These are phyloP conservation scores for Pythium monospermum DNA, from an alignment of 352 stramenopile genomes.

Conservation along the genomic window DNA sequence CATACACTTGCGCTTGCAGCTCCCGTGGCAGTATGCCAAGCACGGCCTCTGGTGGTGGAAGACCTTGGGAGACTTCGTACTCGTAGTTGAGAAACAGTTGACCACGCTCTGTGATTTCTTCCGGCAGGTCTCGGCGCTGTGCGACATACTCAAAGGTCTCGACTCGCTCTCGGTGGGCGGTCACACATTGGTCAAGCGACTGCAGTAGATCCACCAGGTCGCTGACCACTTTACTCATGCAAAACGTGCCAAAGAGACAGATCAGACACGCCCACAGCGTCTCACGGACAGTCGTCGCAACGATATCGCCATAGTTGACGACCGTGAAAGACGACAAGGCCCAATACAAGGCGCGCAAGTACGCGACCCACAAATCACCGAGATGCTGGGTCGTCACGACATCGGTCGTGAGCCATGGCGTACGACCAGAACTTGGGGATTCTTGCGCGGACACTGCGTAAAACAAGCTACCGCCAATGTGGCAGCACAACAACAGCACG, in stretches of 20 bases:
- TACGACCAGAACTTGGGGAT: slow-evolving; percentile 1
- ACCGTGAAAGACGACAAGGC: slow-evolving; percentile 29
- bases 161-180: slow-evolving; percentile 16
- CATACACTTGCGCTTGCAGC: slow-evolving; percentile 17
- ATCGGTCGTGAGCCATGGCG: slow-evolving; percentile 19
- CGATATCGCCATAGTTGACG: slow-evolving; percentile 36
- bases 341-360: slow-evolving; percentile 35
- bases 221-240: slow-evolving; percentile 33
- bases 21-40: slow-evolving; percentile 17
- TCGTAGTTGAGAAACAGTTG: slow-evolving; percentile 21
- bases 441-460: slow-evolving; percentile 19
- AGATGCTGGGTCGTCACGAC: slow-evolving; percentile 14
- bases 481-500: slow-evolving; percentile 24
- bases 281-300: slow-evolving; percentile 23
- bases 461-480: slow-evolving; percentile 28
- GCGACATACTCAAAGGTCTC: slow-evolving; percentile 24
- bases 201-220: slow-evolving; percentile 27
- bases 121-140: slow-evolving; percentile 12
- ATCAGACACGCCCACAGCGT: slow-evolving; percentile 32
- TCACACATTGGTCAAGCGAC: slow-evolving; percentile 19
- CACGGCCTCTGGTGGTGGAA: slow-evolving; percentile 19
- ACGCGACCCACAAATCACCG: slow-evolving; percentile 13
- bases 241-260: slow-evolving; percentile 25
- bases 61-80: slow-evolving; percentile 22
- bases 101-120: slow-evolving; percentile 11